Base-by-base conservation (phyloP, 2,329 filamentous ascomycete genomes). In the Fusarium phyllophilum region DNA sequence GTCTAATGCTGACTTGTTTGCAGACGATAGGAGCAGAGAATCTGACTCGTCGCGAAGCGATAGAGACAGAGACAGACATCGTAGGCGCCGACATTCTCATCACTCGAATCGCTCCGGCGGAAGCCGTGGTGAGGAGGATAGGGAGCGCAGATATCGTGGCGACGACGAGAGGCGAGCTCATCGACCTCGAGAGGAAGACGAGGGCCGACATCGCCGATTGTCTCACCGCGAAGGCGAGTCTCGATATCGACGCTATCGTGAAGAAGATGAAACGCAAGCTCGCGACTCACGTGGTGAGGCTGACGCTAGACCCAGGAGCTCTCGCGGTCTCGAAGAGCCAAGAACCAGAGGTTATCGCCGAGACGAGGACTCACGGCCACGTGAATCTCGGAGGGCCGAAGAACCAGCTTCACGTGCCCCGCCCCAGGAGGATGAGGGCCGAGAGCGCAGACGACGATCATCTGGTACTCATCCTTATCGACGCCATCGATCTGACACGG, bases 1-100 rank as follows among this genome's bases (percentile, higher is more conserved):
- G 81, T 83, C 84, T 81, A 84, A 86, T 86, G 84, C 88, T 89
- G 85, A 89, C 87, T 83, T 86, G 79, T 86, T 84, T 81, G 83
- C 84, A 89, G 87, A 88, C 82, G 86, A 87, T 75, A 86, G 81
- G 78, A 80, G 78, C 77, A 84, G 81, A 79, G 82, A 83, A 69
- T 77, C 77, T 61, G 78, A 77, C 70, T 80, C 80, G 65, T 78
- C 81, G 51, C 80, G 77, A 73, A 72, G 81, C 72, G 82, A 85
- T 69, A 81, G 78, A 77, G 83, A 84, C 51, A 78, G 77, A 67
- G 82, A 84, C 54, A 80, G 81, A 72, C 84, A 82, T 68, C 84
- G 83, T 69, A 83, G 83, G 70, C 83, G 83, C 70, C 84, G 83
- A 59, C 79, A 79, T 66, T 84, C 82, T 52, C 83, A 83, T 58